These are phyloP conservation scores for Cystobasidiopsis lactophilus DNA, from an alignment of 768 basidiomycete genomes.

Conservation along the genomic window DNA sequence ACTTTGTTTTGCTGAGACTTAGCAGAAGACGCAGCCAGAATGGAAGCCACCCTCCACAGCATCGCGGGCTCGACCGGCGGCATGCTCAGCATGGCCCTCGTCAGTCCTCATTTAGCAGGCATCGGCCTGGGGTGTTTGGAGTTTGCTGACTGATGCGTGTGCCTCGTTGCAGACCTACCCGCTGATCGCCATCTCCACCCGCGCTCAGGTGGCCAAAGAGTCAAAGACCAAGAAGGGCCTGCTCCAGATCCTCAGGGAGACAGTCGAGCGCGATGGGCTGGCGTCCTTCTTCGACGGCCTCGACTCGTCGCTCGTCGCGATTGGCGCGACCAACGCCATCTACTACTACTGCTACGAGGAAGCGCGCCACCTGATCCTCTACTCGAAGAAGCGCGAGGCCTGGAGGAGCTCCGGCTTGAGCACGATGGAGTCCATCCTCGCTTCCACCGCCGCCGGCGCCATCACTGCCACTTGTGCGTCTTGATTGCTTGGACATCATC, in stretches of 20 bases:
- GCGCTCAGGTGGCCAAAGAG: slow-evolving; percentile 53
- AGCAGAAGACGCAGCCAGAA: too few relatives aligned
- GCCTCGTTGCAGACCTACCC: slow-evolving; percentile 33
- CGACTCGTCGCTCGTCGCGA: slow-evolving; percentile 60
- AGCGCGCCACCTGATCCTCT: slow-evolving; percentile 21
- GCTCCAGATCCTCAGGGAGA: slow-evolving; percentile 50
- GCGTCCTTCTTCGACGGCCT: slow-evolving; percentile 70
- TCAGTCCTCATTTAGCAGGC: background rate
- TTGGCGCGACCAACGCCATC: slow-evolving; percentile 62
- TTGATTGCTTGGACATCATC: background rate
- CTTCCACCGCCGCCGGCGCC: slow-evolving; percentile 63
- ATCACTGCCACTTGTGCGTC: slow-evolving; percentile 4
- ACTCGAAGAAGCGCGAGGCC: slow-evolving; percentile 10
- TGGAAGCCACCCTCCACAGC: too few relatives aligned
- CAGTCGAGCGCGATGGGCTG: slow-evolving; percentile 63
- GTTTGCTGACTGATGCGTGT: too few relatives aligned
- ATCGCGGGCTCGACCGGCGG: slow-evolving; percentile 77
- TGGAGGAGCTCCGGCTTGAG: slow-evolving; percentile 28
- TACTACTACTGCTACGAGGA: slow-evolving; percentile 22
- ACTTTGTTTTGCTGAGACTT: too few relatives aligned
- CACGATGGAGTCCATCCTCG: slow-evolving; percentile 72
- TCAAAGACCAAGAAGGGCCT: slow-evolving; percentile 43
- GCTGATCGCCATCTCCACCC: slow-evolving; percentile 71
- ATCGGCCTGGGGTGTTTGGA: background rate
- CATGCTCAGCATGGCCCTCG: slow-evolving; percentile 48